Evolutionary conservation across 148 eudicot genomes (phyloP), one percentile per base, ranked within the genome.

Genomic region (Fagopyrum tataricum): DNA sequence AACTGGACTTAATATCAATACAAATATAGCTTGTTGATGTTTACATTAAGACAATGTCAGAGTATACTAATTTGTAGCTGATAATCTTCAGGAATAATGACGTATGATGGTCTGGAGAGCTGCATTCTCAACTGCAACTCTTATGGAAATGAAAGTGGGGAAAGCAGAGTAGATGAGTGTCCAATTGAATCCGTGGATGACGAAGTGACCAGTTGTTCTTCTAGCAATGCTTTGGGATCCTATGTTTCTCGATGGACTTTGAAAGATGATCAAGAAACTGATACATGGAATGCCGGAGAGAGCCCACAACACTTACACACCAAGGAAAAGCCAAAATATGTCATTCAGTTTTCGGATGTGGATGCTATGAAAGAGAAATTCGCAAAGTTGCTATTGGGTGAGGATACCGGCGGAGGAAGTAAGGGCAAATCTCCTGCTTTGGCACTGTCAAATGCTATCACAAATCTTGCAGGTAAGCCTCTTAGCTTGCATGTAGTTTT

Each of bases 81-180:
- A 51, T 40, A 47, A 64, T 53, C 52, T 79, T 84, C 95, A 96
- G 99, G 81, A 79, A 79, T 87, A 75, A 81, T 85, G 83, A 90
- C 97, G 46, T 90, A 86, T 72, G 85, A 89, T 83, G 96, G 99
- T 76, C 91, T 92, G 1, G 97, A 92, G 85, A 92, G 89, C 75
- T 89, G 88, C 84, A 88, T 95, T 52, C 78, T 85, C 46, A 90
- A 84, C 77, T 84, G 83, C 55, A 79, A 76, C 41, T 74, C 90
- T 20, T 84, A 80, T 67, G 86, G 76, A 64, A 82, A 81, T 74
- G 86, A 75, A 48, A 79, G 88, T 73, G 82, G 73, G 26, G 78
- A 83, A 44, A 84, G 81, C 78, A 82, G 81, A 74, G 89, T 81
- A 41, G 82, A 88, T 43, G 87, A 61, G 23, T 82, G 81, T 53